phyloP scores from a whole-genome alignment of 2,329 filamentous ascomycete species.

The Exserohilum rostratum region DNA sequence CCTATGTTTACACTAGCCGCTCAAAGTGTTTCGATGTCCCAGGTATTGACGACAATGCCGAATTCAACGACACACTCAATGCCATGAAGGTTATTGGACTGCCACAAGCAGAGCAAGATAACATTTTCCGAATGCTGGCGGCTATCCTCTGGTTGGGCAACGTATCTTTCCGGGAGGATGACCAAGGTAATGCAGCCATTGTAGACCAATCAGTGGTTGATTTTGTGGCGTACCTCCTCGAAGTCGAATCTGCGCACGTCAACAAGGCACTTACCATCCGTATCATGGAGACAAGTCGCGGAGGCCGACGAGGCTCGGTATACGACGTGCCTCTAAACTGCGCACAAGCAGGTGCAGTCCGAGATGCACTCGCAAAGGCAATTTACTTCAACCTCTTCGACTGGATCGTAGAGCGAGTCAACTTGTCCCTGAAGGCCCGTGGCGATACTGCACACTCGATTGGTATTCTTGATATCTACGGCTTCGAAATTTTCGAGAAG shows the following conservation, averaged over 20 bases:
- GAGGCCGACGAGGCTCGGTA: slow-evolving; percentile 68
- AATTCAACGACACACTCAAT: slow-evolving; percentile 87
- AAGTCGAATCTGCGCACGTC: slow-evolving; percentile 80
- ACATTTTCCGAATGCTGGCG: slow-evolving; percentile 94
- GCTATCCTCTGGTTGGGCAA: slow-evolving; percentile 95
- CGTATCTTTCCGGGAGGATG: slow-evolving; percentile 86
- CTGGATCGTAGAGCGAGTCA: slow-evolving; percentile 95
- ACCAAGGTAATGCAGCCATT: slow-evolving; percentile 85
- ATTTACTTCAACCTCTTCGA: slow-evolving; percentile 98
- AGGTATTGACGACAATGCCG: slow-evolving; percentile 88
- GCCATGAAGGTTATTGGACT: slow-evolving; percentile 96
- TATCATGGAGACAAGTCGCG: slow-evolving; percentile 75
- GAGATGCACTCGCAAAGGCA: slow-evolving; percentile 91
- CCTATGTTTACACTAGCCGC: slow-evolving; percentile 90
- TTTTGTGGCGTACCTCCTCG: slow-evolving; percentile 90
- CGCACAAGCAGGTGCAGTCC: slow-evolving; percentile 82
- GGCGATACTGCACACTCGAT: slow-evolving; percentile 81
- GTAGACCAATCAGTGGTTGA: slow-evolving; percentile 89
- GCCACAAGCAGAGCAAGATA: slow-evolving; percentile 85
- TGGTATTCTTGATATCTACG: slow-evolving; percentile 98
- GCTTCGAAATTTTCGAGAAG: slow-evolving; percentile 97
- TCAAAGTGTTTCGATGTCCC: slow-evolving; percentile 95
- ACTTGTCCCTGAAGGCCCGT: slow-evolving; percentile 81
- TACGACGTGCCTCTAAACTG: slow-evolving; percentile 83
- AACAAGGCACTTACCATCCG: slow-evolving; percentile 88